Evolutionary conservation across 163 green algal genomes (phyloP), one percentile per base, ranked within the genome.

Genomic region (Volvox carteri): DNA sequence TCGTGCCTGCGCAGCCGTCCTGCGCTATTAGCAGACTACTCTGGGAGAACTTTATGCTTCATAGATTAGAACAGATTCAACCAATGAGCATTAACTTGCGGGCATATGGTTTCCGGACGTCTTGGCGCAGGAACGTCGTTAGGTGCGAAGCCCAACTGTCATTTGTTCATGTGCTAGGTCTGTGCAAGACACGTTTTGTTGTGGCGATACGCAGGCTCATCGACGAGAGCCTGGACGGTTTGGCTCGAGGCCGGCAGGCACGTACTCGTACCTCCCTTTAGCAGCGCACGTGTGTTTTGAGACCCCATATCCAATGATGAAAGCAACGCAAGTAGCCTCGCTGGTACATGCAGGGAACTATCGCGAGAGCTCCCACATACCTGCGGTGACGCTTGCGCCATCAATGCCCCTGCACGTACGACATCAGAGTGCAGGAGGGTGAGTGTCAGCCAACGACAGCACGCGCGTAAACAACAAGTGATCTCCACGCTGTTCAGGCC

Each of bases 331-430:
- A 16, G 16, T 58, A 65, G 28, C 54, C 19, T 11, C 28, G 8
- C 28, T 65, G 6, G 30, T 58, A 23, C 44, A 21, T 41, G 60
- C 78, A 86, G 78, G 30, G 78, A 86, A 48, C 30, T 86, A 11
- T 77, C 78, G 14, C 58, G 60, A 3, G 58, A 86, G 58, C 19
- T 65, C 4, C 60, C 58, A 44, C 60, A 67, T 58, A 50, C 58
- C 37, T 60, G 78, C 78, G 39, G 56, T 65, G 78, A 65, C 8
- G 41, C 28, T 30, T 88, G 81, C 81, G 42, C 68, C 35, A 75
- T 83, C 25, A 83, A 83, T 50, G 68, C 68, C 7, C 68, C 48
- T 28, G 30, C 68, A 6, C 68, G 25, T 4, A 9, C 68, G 0
- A 37, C 54, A 9, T 11, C n/a, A 37, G 52, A 88, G 41, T 75